A percentile compares a stretch with the other conserved stretches of the same genome.
phyloP scores from a whole-genome alignment of 352 stramenopile species.

The Phytophthora pluvialis region DNA sequence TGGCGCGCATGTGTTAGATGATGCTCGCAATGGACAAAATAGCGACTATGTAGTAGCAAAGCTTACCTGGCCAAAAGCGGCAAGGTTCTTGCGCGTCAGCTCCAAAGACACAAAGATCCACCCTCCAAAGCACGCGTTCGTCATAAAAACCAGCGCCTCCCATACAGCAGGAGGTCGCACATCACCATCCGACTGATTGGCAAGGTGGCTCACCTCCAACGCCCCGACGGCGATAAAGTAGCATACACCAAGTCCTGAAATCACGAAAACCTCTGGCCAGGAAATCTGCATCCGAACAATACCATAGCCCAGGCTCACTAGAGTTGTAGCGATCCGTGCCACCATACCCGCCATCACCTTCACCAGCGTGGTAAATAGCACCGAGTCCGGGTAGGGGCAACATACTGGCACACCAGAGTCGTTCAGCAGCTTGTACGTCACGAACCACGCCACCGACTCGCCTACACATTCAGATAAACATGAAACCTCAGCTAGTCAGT shows the following conservation, averaged over 20 bases:
- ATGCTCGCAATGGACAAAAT: neutral
- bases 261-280: constrained; percentile 74
- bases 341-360: constrained; percentile 82
- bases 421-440: constrained; percentile 84
- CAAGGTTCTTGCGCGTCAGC: constrained; percentile 83
- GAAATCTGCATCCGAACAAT: constrained; percentile 79
- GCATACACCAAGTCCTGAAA: constrained; percentile 76
- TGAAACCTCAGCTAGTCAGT: neutral
- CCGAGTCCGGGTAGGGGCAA: constrained; percentile 73
- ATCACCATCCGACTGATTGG: constrained; percentile 79
- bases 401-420: constrained; percentile 70
- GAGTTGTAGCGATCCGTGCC: constrained; percentile 72
- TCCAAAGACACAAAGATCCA: constrained; percentile 88
- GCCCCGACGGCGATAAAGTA: constrained; percentile 84
- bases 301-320: constrained; percentile 85
- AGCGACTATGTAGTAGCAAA: neutral
- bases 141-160: constrained; percentile 79
- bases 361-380: constrained; percentile 76
- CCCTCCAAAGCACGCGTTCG: constrained; percentile 81
- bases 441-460: constrained; percentile 76
- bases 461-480: constrained; percentile 30
- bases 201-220: constrained; percentile 80
- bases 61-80: constrained; percentile 73
- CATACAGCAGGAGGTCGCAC: constrained; percentile 68
- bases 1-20: neutral